Conservation (phyloP, 2,329 filamentous ascomycete species). For the Aspergillus awamori region DNA sequence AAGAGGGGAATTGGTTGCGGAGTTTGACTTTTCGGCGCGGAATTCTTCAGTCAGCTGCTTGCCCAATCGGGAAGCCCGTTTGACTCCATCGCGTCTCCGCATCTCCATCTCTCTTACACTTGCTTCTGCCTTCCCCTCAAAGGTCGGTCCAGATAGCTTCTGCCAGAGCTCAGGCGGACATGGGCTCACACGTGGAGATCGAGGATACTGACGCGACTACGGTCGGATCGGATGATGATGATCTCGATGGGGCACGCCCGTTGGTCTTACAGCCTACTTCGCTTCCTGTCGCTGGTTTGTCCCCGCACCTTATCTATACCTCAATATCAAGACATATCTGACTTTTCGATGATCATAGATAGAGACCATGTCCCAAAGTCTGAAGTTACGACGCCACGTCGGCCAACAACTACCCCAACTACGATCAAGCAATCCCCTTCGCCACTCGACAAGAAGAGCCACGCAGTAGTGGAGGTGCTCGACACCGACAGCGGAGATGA, state of each 20-base stretch:
- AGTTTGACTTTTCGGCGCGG: slow-evolving; percentile 18
- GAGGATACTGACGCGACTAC: slow-evolving; percentile 30
- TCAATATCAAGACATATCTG: slow-evolving; percentile 18
- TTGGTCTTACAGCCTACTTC: slow-evolving; percentile 14
- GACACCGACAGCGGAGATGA: slow-evolving; percentile 32
- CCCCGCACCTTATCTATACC: background rate
- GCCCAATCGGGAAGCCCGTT: slow-evolving; percentile 22
- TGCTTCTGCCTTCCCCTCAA: background rate
- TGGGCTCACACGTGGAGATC: slow-evolving; percentile 31
- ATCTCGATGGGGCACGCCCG: slow-evolving; percentile 45
- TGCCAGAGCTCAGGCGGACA: slow-evolving; percentile 21
- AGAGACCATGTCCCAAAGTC: background rate
- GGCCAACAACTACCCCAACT: background rate
- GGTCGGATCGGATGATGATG: slow-evolving; percentile 43
- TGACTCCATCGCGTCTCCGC: slow-evolving; percentile 25
- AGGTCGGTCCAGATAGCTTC: background rate
- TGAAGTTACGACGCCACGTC: background rate
- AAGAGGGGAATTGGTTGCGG: slow-evolving; percentile 7
- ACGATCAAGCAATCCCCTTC: slow-evolving; percentile 13
- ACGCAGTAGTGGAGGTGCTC: slow-evolving; percentile 23
- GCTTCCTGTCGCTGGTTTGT: slow-evolving; percentile 15
- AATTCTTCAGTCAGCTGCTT: slow-evolving; percentile 25
- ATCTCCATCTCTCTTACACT: slow-evolving; percentile 6
- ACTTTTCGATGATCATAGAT: slow-evolving; percentile 16
- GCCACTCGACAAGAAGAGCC: slow-evolving; percentile 19